These are phyloP conservation scores for Seiridium unicorne DNA, from an alignment of 2,329 filamentous ascomycete genomes.

Conservation along the genomic window DNA sequence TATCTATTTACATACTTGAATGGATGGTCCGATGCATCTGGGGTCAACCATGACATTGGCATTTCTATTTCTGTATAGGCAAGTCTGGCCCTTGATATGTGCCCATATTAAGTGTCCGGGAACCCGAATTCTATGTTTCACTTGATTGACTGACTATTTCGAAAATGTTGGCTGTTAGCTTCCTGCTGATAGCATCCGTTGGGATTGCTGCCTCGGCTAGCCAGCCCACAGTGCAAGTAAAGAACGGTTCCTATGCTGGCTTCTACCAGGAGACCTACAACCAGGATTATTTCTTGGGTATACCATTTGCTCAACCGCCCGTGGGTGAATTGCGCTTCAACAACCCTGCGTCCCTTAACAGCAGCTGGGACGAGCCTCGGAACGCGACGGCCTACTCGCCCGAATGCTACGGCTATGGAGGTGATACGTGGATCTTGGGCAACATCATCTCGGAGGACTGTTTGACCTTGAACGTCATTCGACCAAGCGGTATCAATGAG, in stretches of 20 bases:
- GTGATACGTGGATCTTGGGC: slow-evolving; percentile 10
- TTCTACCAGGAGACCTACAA: slow-evolving; percentile 31
- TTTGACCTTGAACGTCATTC: slow-evolving; percentile 60
- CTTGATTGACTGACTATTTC: too few relatives aligned
- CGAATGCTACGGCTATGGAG: slow-evolving; percentile 49
- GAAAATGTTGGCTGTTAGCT: too few relatives aligned
- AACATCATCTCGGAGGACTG: slow-evolving; percentile 49
- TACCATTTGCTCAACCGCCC: slow-evolving; percentile 50
- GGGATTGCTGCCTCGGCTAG: too few relatives aligned
- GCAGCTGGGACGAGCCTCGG: slow-evolving; percentile 28
- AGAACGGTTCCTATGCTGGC: slow-evolving; percentile 42
- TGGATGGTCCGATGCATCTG: too few relatives aligned
- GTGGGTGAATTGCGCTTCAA: slow-evolving; percentile 40
- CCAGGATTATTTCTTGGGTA: slow-evolving; percentile 45
- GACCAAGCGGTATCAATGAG: slow-evolving; percentile 41
- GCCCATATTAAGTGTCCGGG: too few relatives aligned
- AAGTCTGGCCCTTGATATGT: too few relatives aligned
- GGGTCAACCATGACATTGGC: too few relatives aligned
- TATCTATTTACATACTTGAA: too few relatives aligned
- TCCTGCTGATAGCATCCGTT: too few relatives aligned
- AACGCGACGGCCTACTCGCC: slow-evolving; percentile 43
- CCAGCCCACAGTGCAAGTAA: too few relatives aligned
- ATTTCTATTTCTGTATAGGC: too few relatives aligned
- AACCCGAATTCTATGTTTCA: too few relatives aligned
- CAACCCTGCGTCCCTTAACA: slow-evolving; percentile 44